phyloP scores from a whole-genome alignment of 129 eudicot genomes.

The Smallanthus sonchifolius region DNA sequence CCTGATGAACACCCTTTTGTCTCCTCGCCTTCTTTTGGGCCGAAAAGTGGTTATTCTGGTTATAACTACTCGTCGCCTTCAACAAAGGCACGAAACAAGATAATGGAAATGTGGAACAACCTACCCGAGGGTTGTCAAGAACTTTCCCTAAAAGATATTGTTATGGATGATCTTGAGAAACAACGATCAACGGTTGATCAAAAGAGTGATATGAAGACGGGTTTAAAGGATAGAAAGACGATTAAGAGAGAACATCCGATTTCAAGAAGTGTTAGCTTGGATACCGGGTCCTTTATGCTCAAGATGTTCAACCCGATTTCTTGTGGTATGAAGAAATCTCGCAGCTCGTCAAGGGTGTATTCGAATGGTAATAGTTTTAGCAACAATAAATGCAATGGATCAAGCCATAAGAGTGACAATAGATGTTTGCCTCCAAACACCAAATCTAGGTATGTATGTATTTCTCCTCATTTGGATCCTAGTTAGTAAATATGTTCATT shows the following conservation, averaged over 20 bases:
- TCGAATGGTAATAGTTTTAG: conserved; percentile 5
- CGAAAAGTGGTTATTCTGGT: background rate
- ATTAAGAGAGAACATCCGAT: conserved; percentile 13
- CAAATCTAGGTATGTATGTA: conserved; percentile 18
- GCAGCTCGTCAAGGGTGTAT: conserved; percentile 9
- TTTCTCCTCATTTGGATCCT: background rate
- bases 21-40: conserved; percentile 12
- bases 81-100: conserved; percentile 24
- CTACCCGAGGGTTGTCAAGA: conserved; percentile 53
- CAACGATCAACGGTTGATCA: background rate
- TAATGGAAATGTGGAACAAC: conserved; percentile 35
- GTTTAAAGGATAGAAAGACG: conserved; percentile 6
- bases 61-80: conserved; percentile 9
- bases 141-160: conserved; percentile 55
- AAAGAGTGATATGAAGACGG: conserved; percentile 5
- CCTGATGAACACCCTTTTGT: background rate
- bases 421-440: background rate
- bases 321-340: conserved; percentile 28
- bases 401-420: background rate
- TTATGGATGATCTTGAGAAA: conserved; percentile 28
- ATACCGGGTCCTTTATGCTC: conserved; percentile 49
- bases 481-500: background rate
- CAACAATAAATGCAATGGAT: conserved; percentile 1
- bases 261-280: conserved; percentile 52
- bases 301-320: conserved; percentile 48